Evolutionary conservation across 768 basidiomycete species (phyloP), one percentile per base, ranked within the genome.

Genomic region (Hebeloma cylindrosporum): DNA sequence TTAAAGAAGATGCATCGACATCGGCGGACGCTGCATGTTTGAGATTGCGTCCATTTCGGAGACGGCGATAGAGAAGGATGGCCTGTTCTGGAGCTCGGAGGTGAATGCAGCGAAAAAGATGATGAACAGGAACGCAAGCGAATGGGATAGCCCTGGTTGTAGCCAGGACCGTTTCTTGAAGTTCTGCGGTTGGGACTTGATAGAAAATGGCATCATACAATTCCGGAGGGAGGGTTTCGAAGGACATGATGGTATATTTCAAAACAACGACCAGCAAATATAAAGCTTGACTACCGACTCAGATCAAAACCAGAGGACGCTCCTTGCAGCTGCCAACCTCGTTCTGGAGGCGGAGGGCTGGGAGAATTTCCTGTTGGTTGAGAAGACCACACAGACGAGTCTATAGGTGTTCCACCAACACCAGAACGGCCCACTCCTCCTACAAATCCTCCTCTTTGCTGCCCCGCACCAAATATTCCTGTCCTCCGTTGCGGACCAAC

Each of bases 111-210:
- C 72, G 69, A 56, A 83, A 92, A 11, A 93, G 70, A 45, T 75
- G 67, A 25, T 75, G 56, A 7, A 67, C 45, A 0, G 86, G 79
- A 31, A 93, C 70, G 0, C 80, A 74, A 1, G 75, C 72, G 26
- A 62, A 62, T 2, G 90, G 88, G 36, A 89, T 69, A 1, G 83
- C 83, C 25, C 79, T 71, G 6, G 71, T 71, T 35, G 94, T 71
- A 1, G 85, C 66, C 18, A 86, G 61, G 7, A 81, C 65, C 0
- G 82, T 76, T 7, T 66, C 64, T 45, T 83, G 82, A 10, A 74
- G 66, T 26, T 71, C 63, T 7, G 66, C 46, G 0, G 67, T 55
- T 2, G 78, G 70, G 13, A 90, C 49, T 13, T 76, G 71, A 14
- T 62, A 57, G 31, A 91, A 63, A 53, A 90, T 80, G 11, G 67